Evolutionary conservation across 805 yeast species (phyloP).

Genomic region (Wickerhamiella azymoides): DNA sequence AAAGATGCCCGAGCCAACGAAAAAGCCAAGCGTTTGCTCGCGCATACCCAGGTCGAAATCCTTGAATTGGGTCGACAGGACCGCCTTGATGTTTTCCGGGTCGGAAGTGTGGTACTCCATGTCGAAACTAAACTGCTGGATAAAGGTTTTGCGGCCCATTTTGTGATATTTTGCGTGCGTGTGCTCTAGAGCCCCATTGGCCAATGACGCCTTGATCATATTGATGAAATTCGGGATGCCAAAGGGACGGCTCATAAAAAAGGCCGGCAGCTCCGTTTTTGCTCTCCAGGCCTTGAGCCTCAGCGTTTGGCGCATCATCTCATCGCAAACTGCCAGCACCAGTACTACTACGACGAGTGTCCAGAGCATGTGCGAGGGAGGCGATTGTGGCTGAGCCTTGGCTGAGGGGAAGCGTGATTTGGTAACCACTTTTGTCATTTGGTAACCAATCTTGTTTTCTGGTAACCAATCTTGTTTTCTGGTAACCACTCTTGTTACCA

Average conservation of each 20-base stretch:
- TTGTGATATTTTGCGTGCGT: not conserved
- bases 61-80: constrained; percentile 22
- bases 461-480: no score
- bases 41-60: constrained; percentile 24
- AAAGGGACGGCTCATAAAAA: constrained; percentile 3
- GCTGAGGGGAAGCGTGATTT: no score
- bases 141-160: not conserved
- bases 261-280: not conserved
- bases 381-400: no score
- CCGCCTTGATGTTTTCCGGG: constrained; percentile 22
- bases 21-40: constrained; percentile 18
- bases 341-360: not conserved
- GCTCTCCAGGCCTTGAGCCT: not conserved
- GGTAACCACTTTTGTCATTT: no score
- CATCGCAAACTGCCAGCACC: not conserved
- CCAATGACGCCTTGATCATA: not conserved
- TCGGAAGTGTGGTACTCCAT: constrained; percentile 16
- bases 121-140: constrained; percentile 6
- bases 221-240: constrained; percentile 4
- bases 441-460: no score
- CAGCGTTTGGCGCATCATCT: not conserved
- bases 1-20: constrained; percentile 27
- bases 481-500: no score
- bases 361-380: not conserved
- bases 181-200: not conserved